Percentiles rank a stretch among this genome's conserved stretches.
These are phyloP conservation scores for Setaria italica DNA, from an alignment of 202 grass and related monocot genomes.

Conservation along the genomic window DNA sequence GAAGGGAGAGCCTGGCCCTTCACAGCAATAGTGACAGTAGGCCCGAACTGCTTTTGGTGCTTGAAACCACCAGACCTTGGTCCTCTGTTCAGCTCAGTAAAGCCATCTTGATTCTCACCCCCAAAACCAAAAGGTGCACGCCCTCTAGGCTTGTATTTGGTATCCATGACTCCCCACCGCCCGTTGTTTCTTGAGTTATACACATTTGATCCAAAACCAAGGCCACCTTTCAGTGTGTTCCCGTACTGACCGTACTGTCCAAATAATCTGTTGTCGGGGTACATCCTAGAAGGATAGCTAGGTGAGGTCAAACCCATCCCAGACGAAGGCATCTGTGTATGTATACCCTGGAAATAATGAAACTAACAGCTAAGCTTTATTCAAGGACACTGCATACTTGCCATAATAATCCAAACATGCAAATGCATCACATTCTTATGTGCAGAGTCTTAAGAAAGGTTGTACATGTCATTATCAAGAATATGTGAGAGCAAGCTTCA, in stretches of 20 bases:
- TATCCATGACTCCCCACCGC: conserved; percentile 66
- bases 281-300: conserved; percentile 71
- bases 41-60: conserved; percentile 70
- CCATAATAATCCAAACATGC: conserved; percentile 30
- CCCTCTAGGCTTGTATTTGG: conserved; percentile 83
- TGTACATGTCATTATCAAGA: neutral
- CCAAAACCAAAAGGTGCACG: conserved; percentile 73
- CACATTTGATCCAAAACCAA: conserved; percentile 80
- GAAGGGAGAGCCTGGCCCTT: conserved; percentile 75
- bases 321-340: conserved; percentile 59
- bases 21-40: conserved; percentile 66
- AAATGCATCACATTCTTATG: neutral
- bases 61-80: conserved; percentile 83
- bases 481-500: conserved; percentile 28
- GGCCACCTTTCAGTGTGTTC: conserved; percentile 61
- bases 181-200: conserved; percentile 83
- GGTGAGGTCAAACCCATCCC: conserved; percentile 74
- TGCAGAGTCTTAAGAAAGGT: neutral
- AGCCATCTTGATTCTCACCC: conserved; percentile 89
- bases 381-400: conserved; percentile 16
- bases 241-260: conserved; percentile 72
- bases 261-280: conserved; percentile 69
- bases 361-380: conserved; percentile 36
- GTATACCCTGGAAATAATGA: conserved; percentile 71
- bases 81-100: conserved; percentile 88